Evolutionary conservation across 139 green algal genomes (phyloP).

Genomic region (Tetraselmis striata): DNA sequence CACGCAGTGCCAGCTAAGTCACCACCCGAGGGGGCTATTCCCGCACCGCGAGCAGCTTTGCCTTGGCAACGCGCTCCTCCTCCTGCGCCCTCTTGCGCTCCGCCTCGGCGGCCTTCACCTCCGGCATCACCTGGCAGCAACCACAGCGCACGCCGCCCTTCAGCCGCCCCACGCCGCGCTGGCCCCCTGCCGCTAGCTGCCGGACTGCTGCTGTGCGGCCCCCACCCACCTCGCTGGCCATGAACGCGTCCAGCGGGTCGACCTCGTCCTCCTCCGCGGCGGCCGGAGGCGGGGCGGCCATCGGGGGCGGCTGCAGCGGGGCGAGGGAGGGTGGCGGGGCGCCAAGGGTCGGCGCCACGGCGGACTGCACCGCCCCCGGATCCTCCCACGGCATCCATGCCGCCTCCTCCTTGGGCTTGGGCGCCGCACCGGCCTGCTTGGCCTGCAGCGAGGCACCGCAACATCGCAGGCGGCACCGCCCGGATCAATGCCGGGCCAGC

Average conservation of each 20-base stretch:
- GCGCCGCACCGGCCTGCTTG: conserved; percentile 7
- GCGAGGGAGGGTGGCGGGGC: not conserved
- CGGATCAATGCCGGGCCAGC: too few relatives aligned
- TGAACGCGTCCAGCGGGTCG: conserved; percentile 82
- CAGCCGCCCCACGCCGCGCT: conserved; percentile 8
- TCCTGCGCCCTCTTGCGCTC: conserved; percentile 25
- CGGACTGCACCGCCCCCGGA: not conserved
- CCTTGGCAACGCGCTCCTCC: conserved; percentile 34
- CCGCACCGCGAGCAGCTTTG: conserved; percentile 33
- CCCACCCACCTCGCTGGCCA: conserved; percentile 54
- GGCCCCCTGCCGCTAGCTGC: not conserved
- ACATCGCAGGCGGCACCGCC: not conserved
- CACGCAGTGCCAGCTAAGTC: too few relatives aligned
- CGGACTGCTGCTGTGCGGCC: too few relatives aligned
- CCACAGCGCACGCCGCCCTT: not conserved
- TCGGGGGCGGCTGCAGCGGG: not conserved
- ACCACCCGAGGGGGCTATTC: too few relatives aligned
- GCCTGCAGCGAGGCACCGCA: conserved; percentile 7
- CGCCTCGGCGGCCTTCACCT: conserved; percentile 44
- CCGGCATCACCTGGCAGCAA: conserved; percentile 36
- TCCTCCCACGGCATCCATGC: not conserved
- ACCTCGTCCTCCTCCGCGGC: conserved; percentile 45
- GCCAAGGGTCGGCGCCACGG: too few relatives aligned
- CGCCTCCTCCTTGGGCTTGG: conserved; percentile 4
- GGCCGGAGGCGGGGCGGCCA: not conserved